These are phyloP conservation scores for Colletotrichum agaves DNA, from an alignment of 2,329 filamentous ascomycete genomes.

Conservation along the genomic window DNA sequence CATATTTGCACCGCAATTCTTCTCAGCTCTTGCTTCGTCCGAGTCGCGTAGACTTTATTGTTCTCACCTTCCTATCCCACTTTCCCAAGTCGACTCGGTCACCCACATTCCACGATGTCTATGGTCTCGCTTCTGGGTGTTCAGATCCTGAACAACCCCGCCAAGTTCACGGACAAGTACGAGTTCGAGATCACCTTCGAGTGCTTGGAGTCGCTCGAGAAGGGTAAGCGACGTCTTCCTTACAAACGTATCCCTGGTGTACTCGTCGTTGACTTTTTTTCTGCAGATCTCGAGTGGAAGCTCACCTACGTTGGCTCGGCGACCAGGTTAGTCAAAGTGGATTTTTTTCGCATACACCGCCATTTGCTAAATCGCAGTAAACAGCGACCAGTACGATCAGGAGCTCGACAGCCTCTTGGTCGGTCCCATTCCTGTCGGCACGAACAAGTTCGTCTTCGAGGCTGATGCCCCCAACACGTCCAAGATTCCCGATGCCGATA, in stretches of 20 bases:
- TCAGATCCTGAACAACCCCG: constrained; percentile 96
- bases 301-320: constrained; percentile 98
- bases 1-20: neutral
- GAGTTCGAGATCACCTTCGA: constrained; percentile 99
- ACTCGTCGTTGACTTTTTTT: constrained; percentile 6
- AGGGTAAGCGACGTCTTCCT: constrained; percentile 66
- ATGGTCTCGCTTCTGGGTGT: constrained; percentile 96
- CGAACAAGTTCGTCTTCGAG: constrained; percentile 99
- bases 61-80: neutral
- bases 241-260: neutral
- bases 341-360: constrained; percentile 33
- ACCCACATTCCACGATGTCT: constrained; percentile 72
- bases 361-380: constrained; percentile 24
- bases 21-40: neutral
- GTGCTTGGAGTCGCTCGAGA: constrained; percentile 92
- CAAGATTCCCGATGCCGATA: constrained; percentile 93
- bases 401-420: constrained; percentile 97
- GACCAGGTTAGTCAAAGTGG: constrained; percentile 78
- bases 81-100: constrained; percentile 13
- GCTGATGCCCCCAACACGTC: constrained; percentile 91
- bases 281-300: constrained; percentile 96
- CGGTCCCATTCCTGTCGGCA: constrained; percentile 94
- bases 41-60: constrained; percentile 15
- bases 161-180: constrained; percentile 91
- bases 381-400: constrained; percentile 94